A percentile compares a stretch with the other conserved stretches of the same genome.
phyloP scores from a whole-genome alignment of 805 yeast species.

The Wickerhamiella siamensis region DNA sequence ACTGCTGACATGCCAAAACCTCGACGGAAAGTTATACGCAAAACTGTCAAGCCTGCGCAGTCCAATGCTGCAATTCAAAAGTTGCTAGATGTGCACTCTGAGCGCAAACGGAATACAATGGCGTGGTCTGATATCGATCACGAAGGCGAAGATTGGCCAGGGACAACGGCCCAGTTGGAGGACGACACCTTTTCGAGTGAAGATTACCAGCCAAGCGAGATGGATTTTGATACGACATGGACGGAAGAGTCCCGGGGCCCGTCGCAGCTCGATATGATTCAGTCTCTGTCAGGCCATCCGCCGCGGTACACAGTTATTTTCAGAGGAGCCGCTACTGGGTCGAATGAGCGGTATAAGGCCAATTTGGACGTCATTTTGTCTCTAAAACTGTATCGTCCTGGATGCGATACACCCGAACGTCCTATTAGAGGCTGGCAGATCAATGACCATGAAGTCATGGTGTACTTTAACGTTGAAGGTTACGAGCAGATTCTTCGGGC shows the following conservation, averaged over 20 bases:
- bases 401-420: background rate
- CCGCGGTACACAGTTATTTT: background rate
- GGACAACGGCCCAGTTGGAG: background rate
- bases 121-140: background rate
- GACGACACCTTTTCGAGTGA: background rate
- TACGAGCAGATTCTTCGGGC: background rate
- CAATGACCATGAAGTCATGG: background rate
- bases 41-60: background rate
- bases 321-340: background rate
- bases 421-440: background rate
- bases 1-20: slow-evolving; percentile 4
- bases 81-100: slow-evolving; percentile 2
- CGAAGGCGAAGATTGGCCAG: background rate
- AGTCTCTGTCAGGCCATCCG: background rate
- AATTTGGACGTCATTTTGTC: background rate
- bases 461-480: background rate
- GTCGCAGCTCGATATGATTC: background rate
- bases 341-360: background rate
- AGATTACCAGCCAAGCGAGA: background rate
- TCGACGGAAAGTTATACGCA: slow-evolving; percentile 3
- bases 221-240: background rate
- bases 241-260: background rate
- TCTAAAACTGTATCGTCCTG: background rate
- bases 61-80: slow-evolving; percentile 3
- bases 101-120: background rate